These are phyloP conservation scores for Atalantia buxifolia DNA, from an alignment of 345 rosid species.

Conservation along the genomic window DNA sequence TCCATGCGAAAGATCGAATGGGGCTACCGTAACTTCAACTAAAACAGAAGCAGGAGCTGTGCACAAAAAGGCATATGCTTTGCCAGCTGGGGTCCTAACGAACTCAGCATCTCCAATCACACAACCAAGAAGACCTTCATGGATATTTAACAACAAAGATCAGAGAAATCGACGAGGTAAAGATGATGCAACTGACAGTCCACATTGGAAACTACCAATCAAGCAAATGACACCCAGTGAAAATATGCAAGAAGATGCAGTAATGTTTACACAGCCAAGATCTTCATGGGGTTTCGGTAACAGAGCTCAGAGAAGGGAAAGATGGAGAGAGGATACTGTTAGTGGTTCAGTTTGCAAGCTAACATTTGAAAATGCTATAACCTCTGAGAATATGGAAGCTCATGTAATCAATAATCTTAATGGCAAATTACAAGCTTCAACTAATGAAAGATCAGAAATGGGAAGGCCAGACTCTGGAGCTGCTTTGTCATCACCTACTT, in stretches of 20 bases:
- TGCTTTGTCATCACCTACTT: background rate
- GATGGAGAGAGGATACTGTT: slow-evolving; percentile 17
- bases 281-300: background rate
- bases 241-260: slow-evolving; percentile 6
- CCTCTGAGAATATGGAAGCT: background rate
- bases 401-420: slow-evolving; percentile 15
- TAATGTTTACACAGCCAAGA: slow-evolving; percentile 36
- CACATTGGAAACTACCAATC: background rate
- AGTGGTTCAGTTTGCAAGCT: background rate
- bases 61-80: background rate
- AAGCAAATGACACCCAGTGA: background rate
- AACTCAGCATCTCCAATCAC: background rate
- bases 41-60: background rate
- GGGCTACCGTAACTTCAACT: background rate
- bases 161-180: background rate
- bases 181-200: background rate
- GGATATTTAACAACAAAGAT: background rate
- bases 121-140: background rate
- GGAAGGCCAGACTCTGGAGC: background rate
- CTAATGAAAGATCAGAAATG: slow-evolving; percentile 20
- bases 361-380: background rate
- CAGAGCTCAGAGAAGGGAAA: slow-evolving; percentile 11
- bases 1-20: background rate
- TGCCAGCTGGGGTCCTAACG: background rate
- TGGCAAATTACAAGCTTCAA: slow-evolving; percentile 18